Evolutionary conservation across 441 rosid genomes (phyloP).

Genomic region (Erysimum cheiri): DNA sequence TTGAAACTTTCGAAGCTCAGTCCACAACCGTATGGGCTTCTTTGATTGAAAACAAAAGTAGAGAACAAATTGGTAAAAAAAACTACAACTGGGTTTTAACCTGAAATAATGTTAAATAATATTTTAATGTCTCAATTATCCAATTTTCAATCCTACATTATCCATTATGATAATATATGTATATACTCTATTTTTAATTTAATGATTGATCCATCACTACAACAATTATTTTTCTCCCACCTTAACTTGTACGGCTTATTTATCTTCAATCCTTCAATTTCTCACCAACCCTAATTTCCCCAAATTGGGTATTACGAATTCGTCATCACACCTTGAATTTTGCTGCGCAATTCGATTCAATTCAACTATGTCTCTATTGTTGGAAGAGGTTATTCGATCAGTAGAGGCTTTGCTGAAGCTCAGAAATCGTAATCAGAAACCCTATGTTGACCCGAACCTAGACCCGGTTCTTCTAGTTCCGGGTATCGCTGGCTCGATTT

Average conservation of each 20-base stretch:
- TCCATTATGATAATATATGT: not conserved
- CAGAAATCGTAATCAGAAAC: constrained; percentile 55
- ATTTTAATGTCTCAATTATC: constrained; percentile 13
- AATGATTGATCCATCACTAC: constrained; percentile 8
- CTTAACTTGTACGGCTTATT: constrained; percentile 45
- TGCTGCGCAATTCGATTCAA: constrained; percentile 4
- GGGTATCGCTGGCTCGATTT: constrained; percentile 87
- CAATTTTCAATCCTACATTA: constrained; percentile 15
- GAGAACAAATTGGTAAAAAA: not conserved
- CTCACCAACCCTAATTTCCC: constrained; percentile 31
- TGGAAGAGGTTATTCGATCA: constrained; percentile 76
- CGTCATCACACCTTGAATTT: constrained; percentile 6
- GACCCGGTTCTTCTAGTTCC: constrained; percentile 96
- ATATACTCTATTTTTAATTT: not conserved
- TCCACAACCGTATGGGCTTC: not conserved
- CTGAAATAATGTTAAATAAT: too few relatives aligned
- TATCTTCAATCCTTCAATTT: constrained; percentile 10
- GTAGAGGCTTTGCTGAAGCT: constrained; percentile 73
- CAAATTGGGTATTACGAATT: constrained; percentile 24
- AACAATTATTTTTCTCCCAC: not conserved
- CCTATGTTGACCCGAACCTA: constrained; percentile 74
- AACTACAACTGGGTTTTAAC: not conserved
- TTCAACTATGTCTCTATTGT: constrained; percentile 58
- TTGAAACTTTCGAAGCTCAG: not conserved
- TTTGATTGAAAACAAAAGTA: not conserved